phyloP scores from a whole-genome alignment of 805 yeast genomes.

The Myxozyma neglecta region DNA sequence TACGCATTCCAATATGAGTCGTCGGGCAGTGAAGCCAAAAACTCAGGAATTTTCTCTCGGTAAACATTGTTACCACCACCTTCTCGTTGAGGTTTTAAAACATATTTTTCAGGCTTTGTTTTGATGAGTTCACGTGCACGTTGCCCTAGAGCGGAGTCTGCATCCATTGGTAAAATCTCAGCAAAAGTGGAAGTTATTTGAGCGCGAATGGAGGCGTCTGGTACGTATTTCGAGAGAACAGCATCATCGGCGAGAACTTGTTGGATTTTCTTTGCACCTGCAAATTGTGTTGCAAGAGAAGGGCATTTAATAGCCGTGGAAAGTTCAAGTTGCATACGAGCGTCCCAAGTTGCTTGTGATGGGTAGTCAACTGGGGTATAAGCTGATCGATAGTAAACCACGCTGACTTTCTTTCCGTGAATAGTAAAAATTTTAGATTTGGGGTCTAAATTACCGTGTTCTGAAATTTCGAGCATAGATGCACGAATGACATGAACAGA shows the following conservation, averaged over 20 bases:
- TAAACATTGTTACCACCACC: constrained; percentile 98
- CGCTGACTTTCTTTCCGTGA: constrained; percentile 63
- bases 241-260: constrained; percentile 69
- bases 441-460: constrained; percentile 21
- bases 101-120: constrained; percentile 62
- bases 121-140: constrained; percentile 29
- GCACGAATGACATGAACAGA: constrained; percentile 65
- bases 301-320: constrained; percentile 90
- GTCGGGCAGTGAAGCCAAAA: constrained; percentile 59
- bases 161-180: constrained; percentile 81
- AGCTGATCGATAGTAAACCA: constrained; percentile 88
- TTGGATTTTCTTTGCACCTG: constrained; percentile 93
- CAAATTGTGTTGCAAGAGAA: constrained; percentile 77
- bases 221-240: constrained; percentile 51
- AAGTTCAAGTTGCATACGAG: constrained; percentile 69
- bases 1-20: constrained; percentile 79
- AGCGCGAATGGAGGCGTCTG: constrained; percentile 35
- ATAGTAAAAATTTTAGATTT: constrained; percentile 11
- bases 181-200: constrained; percentile 65
- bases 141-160: constrained; percentile 41
- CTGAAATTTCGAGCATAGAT: constrained; percentile 59
- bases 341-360: constrained; percentile 68
- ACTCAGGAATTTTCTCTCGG: constrained; percentile 77
- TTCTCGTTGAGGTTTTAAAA: constrained; percentile 95
- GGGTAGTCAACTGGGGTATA: constrained; percentile 82